A percentile compares a stretch with the other conserved stretches of the same genome.
Conservation (phyloP, 148 eudicot genomes). For the Spergularia bocconei region DNA sequence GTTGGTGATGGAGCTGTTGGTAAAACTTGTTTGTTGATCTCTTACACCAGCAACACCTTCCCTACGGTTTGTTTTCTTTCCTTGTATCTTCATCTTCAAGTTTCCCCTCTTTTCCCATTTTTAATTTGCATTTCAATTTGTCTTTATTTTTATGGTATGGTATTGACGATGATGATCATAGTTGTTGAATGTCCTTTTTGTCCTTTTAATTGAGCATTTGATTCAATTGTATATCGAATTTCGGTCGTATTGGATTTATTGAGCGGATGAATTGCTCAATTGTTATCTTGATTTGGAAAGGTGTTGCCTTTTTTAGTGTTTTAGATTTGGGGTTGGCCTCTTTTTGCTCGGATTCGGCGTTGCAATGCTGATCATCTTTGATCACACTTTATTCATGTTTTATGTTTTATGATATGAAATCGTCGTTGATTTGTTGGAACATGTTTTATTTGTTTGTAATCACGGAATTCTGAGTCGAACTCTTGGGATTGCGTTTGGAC, state of each 20-base stretch:
- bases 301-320: no score
- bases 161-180: not conserved
- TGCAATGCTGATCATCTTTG: not conserved
- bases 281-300: no score
- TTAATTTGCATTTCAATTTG: no score
- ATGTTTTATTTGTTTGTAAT: not conserved
- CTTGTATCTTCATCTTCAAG: no score
- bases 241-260: no score
- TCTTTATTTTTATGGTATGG: no score
- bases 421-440: not conserved
- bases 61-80: conserved; percentile 57
- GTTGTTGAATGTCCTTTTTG: no score
- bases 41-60: conserved; percentile 95
- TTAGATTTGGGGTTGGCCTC: no score
- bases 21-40: conserved; percentile 83
- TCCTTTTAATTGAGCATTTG: no score
- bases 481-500: not conserved
- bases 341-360: not conserved
- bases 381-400: not conserved
- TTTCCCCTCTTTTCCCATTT: not conserved
- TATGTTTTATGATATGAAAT: not conserved
- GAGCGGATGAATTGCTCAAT: no score
- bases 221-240: no score
- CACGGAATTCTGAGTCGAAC: not conserved
- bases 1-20: conserved; percentile 97